phyloP scores from a whole-genome alignment of 306 rosid species.

The Vigna angularis region DNA sequence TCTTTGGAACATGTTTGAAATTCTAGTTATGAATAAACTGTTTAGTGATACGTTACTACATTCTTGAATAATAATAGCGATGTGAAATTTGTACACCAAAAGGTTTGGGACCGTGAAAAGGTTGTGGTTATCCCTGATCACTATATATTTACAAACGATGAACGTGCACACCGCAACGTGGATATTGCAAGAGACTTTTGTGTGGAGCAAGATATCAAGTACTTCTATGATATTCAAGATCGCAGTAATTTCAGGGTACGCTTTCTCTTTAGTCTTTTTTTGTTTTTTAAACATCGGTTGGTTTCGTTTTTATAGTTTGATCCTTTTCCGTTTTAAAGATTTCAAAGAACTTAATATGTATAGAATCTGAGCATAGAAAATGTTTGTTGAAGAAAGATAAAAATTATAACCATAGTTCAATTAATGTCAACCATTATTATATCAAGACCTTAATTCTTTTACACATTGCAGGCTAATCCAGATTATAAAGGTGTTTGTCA shows the following conservation, averaged over 20 bases:
- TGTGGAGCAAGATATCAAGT: conserved; percentile 77
- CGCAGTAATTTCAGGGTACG: conserved; percentile 77
- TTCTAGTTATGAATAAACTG: background rate
- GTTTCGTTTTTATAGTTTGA: background rate
- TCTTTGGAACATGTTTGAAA: background rate
- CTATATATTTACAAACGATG: conserved; percentile 83
- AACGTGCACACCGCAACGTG: conserved; percentile 88
- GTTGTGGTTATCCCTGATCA: conserved; percentile 87
- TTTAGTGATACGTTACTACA: background rate
- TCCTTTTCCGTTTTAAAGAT: too few relatives aligned
- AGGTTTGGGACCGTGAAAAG: conserved; percentile 95
- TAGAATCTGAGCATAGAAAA: too few relatives aligned
- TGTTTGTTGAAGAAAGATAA: too few relatives aligned
- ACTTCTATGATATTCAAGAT: conserved; percentile 87
- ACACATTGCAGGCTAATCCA: conserved; percentile 72
- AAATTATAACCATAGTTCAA: too few relatives aligned
- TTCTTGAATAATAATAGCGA: background rate
- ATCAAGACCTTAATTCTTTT: too few relatives aligned
- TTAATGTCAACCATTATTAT: too few relatives aligned
- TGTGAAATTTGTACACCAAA: background rate
- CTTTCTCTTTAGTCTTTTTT: background rate
- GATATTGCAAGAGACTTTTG: conserved; percentile 83
- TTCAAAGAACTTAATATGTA: too few relatives aligned
- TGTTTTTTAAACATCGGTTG: background rate
- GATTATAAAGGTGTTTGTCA: conserved; percentile 93